Percentiles rank a stretch among this genome's conserved stretches.
Conservation (phyloP, 73 alveolate species). For the Tetrahymena elliotti region DNA sequence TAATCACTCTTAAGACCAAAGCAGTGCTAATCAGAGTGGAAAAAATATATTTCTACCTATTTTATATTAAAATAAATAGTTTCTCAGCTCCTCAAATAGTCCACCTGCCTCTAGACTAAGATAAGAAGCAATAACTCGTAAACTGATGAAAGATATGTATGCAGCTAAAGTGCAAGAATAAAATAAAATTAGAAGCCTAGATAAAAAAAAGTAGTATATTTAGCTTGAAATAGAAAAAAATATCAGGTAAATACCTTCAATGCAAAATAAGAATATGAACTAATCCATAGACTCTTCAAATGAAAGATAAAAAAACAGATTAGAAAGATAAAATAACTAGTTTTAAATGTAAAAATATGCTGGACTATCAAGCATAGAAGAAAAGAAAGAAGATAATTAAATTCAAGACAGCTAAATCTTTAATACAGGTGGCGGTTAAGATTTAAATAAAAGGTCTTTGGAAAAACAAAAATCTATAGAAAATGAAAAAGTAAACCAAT, state of each 20-base stretch:
- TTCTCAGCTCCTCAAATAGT: not conserved
- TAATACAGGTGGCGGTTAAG: not conserved
- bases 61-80: not conserved
- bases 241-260: not conserved
- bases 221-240: not conserved
- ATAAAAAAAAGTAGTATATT: not conserved
- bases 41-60: not conserved
- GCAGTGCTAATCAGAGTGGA: not conserved
- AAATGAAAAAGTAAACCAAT: not conserved
- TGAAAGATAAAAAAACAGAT: not conserved
- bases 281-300: not conserved
- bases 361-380: not conserved
- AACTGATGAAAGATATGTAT: not conserved
- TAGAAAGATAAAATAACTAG: not conserved
- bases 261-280: not conserved
- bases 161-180: not conserved
- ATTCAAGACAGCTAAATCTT: not conserved
- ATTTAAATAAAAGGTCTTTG: not conserved
- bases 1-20: not conserved
- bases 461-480: not conserved
- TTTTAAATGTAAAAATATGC: not conserved
- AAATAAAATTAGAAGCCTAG: not conserved
- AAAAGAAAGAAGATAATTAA: not conserved
- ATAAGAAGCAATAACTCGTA: not conserved
- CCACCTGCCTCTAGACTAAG: not conserved